A percentile compares a stretch with the other conserved stretches of the same genome.
Evolutionary conservation across 2,329 filamentous ascomycete genomes (phyloP).

Genomic region (Fusarium nematophilum): DNA sequence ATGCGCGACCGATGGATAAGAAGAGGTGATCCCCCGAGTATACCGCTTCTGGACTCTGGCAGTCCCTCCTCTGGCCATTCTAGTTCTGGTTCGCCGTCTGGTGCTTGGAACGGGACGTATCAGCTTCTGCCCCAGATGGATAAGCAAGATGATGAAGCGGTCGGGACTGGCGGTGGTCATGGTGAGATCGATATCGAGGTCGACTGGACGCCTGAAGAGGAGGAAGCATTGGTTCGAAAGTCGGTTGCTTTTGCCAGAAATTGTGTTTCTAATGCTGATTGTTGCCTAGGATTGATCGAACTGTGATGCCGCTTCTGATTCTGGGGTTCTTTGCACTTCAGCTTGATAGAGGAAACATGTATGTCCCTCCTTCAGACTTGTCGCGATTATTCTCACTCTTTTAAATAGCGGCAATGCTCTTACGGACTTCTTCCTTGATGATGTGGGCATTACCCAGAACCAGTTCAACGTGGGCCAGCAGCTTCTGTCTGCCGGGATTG

Average conservation of each 20-base stretch:
- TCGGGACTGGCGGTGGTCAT: slow-evolving; percentile 6
- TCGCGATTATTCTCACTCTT: neutral
- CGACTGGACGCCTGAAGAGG: slow-evolving; percentile 44
- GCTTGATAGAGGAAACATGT: slow-evolving; percentile 52
- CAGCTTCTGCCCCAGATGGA: slow-evolving; percentile 29
- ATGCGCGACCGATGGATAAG: slow-evolving; percentile 1
- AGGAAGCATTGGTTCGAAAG: slow-evolving; percentile 46
- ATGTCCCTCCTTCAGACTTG: neutral
- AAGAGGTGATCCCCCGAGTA: no score
- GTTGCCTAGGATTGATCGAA: slow-evolving; percentile 57
- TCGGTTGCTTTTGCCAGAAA: slow-evolving; percentile 19
- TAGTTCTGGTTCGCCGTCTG: no score
- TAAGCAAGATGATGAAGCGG: slow-evolving; percentile 24
- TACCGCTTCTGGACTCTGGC: no score
- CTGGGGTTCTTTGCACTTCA: slow-evolving; percentile 60
- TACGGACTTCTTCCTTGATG: slow-evolving; percentile 58
- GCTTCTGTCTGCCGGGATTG: slow-evolving; percentile 59
- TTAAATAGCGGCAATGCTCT: slow-evolving; percentile 53
- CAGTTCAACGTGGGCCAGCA: slow-evolving; percentile 62
- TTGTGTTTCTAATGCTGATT: no score
- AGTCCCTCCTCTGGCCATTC: no score
- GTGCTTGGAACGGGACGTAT: no score
- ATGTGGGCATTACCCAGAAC: slow-evolving; percentile 59
- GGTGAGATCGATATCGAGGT: slow-evolving; percentile 33
- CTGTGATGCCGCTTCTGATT: slow-evolving; percentile 59